These are phyloP conservation scores for Eucalyptus microcorys DNA, from an alignment of 345 rosid genomes.

Conservation along the genomic window DNA sequence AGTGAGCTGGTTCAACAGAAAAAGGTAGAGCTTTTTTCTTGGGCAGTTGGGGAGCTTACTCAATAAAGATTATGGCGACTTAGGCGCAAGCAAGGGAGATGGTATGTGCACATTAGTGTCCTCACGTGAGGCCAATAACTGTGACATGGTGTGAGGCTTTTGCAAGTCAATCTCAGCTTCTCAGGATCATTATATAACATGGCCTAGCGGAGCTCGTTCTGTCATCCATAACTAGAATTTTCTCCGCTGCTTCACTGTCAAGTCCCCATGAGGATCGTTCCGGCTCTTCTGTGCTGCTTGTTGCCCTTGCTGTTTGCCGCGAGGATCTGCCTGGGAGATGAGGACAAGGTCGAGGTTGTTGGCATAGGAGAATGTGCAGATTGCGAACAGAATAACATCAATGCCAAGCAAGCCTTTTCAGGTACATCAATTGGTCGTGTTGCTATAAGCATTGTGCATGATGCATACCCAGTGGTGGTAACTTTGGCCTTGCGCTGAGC, in stretches of 20 bases:
- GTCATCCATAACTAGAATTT: background rate
- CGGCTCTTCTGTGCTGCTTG: constrained; percentile 31
- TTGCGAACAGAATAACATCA: constrained; percentile 14
- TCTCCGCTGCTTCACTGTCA: accelerated
- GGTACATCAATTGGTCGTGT: constrained; percentile 8
- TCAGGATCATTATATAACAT: background rate
- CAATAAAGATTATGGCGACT: background rate
- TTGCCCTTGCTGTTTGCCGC: constrained; percentile 11
- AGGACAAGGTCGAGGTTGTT: constrained; percentile 24
- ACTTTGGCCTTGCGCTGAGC: background rate
- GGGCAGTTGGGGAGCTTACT: background rate
- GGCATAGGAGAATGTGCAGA: constrained; percentile 66
- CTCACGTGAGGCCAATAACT: background rate
- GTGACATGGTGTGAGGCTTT: background rate
- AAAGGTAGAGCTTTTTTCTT: background rate
- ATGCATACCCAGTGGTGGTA: background rate
- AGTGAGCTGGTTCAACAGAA: background rate
- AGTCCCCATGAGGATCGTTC: constrained; percentile 41
- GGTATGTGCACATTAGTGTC: background rate
- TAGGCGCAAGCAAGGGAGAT: background rate
- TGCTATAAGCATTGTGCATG: background rate
- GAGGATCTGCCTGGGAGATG: constrained; percentile 24
- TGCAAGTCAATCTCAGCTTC: background rate
- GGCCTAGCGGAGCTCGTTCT: background rate
- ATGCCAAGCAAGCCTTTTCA: constrained; percentile 39